Evolutionary conservation across 495 filamentous ascomycete species (phyloP).

Genomic region (Penicillium crystallinum): DNA sequence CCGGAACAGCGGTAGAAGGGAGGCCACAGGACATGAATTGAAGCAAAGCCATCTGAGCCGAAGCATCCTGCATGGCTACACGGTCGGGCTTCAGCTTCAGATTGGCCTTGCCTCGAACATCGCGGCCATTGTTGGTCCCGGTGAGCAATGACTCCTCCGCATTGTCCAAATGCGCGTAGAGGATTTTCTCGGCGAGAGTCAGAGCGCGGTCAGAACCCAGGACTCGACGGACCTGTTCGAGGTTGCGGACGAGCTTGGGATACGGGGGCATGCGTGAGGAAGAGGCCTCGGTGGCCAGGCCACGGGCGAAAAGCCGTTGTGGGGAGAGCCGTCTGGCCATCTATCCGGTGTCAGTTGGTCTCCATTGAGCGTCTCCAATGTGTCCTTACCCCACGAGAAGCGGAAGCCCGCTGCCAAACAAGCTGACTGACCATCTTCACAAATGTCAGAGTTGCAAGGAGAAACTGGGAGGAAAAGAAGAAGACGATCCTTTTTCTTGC

Average conservation of each 20-base stretch:
- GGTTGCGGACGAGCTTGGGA: slow-evolving; percentile 29
- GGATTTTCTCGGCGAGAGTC: slow-evolving; percentile 93
- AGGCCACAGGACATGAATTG: slow-evolving; percentile 98
- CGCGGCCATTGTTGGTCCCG: slow-evolving; percentile 57
- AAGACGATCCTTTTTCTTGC: slow-evolving; percentile 21
- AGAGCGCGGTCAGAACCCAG: slow-evolving; percentile 50
- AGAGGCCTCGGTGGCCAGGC: slow-evolving; percentile 28
- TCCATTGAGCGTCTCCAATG: not conserved
- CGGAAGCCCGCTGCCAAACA: slow-evolving; percentile 30
- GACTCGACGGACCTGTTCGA: slow-evolving; percentile 28
- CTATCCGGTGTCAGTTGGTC: slow-evolving; percentile 9
- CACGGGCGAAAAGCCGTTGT: slow-evolving; percentile 24
- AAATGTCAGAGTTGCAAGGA: slow-evolving; percentile 12
- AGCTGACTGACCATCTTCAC: slow-evolving; percentile 32
- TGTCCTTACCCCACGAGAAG: slow-evolving; percentile 28
- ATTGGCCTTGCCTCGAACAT: slow-evolving; percentile 81
- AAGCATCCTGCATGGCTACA: slow-evolving; percentile 98
- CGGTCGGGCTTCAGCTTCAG: slow-evolving; percentile 96
- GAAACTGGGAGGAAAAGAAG: slow-evolving; percentile 17
- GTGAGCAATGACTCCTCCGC: slow-evolving; percentile 52
- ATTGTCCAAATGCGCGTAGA: slow-evolving; percentile 91
- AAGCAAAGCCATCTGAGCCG: slow-evolving; percentile 93
- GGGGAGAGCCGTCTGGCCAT: slow-evolving; percentile 26
- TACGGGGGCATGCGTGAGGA: slow-evolving; percentile 31
- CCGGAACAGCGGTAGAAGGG: slow-evolving; percentile 86